Percentiles rank a stretch among this genome's conserved stretches.
phyloP scores from a whole-genome alignment of 2,329 filamentous ascomycete species.

The Sclerotinia glacialis region DNA sequence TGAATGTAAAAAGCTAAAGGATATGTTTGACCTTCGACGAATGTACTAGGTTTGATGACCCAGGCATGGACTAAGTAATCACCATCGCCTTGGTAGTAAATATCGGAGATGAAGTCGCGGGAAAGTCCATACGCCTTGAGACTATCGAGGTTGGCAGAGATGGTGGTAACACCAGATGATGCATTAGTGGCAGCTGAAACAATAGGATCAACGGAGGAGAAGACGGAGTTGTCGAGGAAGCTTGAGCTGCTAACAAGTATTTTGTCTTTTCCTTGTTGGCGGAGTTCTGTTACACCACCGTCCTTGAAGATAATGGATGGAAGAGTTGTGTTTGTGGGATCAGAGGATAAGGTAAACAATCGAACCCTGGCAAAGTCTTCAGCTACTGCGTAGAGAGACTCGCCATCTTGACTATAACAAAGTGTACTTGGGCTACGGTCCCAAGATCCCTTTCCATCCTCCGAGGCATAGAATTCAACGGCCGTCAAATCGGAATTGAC shows the following conservation, averaged over 20 bases:
- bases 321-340: conserved; percentile 11
- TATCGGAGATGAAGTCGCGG: conserved; percentile 29
- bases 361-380: conserved; percentile 63
- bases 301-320: conserved; percentile 22
- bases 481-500: conserved; percentile 53
- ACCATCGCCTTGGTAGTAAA: conserved; percentile 32
- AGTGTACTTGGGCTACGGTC: conserved; percentile 51
- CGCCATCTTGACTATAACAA: conserved; percentile 46
- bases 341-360: conserved; percentile 43
- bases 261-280: conserved; percentile 40
- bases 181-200: conserved; percentile 25
- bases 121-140: conserved; percentile 30
- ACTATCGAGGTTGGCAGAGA: conserved; percentile 25
- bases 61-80: conserved; percentile 32
- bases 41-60: conserved; percentile 41
- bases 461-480: conserved; percentile 57
- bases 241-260: conserved; percentile 59
- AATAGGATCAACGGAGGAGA: conserved; percentile 47
- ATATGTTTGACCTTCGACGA: conserved; percentile 68
- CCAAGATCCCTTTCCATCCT: conserved; percentile 59
- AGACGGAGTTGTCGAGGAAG: conserved; percentile 67
- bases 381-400: conserved; percentile 65
- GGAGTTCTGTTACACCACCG: conserved; percentile 40
- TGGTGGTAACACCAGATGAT: conserved; percentile 28
- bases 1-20: conserved; percentile 76